These are phyloP conservation scores for Clavispora fructus DNA, from an alignment of 805 yeast genomes.

Conservation along the genomic window DNA sequence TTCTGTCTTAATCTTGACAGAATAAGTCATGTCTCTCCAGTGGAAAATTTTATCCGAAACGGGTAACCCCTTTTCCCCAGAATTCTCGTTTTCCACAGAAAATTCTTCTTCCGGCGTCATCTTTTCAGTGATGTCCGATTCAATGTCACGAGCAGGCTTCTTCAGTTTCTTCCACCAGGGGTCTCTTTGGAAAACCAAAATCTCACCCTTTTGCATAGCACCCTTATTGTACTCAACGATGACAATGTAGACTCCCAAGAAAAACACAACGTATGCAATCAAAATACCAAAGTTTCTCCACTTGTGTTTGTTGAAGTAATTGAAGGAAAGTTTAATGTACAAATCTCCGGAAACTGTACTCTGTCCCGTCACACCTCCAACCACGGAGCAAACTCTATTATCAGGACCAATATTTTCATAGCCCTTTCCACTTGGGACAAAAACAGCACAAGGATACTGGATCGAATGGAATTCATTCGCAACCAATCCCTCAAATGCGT, in stretches of 20 bases:
- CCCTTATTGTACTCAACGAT: constrained; percentile 56
- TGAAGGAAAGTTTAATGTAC: constrained; percentile 35
- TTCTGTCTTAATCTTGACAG: constrained; percentile 43
- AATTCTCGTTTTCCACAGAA: not conserved
- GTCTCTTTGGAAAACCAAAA: constrained; percentile 47
- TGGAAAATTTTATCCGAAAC: constrained; percentile 44
- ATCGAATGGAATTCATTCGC: constrained; percentile 51
- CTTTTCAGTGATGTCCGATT: not conserved
- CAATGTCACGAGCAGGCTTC: not conserved
- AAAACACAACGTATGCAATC: constrained; percentile 50
- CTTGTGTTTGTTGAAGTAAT: constrained; percentile 41
- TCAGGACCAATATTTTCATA: constrained; percentile 15
- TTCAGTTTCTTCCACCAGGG: not conserved
- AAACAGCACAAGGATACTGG: constrained; percentile 40
- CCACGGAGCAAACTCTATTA: constrained; percentile 16
- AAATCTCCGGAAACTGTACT: constrained; percentile 21
- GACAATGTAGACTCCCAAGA: constrained; percentile 47
- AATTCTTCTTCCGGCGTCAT: not conserved
- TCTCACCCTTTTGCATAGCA: constrained; percentile 68
- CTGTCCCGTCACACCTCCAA: constrained; percentile 12
- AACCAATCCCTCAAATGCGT: constrained; percentile 54
- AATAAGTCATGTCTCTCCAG: constrained; percentile 73
- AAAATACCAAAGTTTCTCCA: constrained; percentile 68
- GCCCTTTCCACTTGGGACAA: constrained; percentile 41
- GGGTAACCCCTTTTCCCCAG: not conserved